A percentile compares a stretch with the other conserved stretches of the same genome.
phyloP scores from a whole-genome alignment of 306 rosid genomes.

The Ceratonia siliqua region DNA sequence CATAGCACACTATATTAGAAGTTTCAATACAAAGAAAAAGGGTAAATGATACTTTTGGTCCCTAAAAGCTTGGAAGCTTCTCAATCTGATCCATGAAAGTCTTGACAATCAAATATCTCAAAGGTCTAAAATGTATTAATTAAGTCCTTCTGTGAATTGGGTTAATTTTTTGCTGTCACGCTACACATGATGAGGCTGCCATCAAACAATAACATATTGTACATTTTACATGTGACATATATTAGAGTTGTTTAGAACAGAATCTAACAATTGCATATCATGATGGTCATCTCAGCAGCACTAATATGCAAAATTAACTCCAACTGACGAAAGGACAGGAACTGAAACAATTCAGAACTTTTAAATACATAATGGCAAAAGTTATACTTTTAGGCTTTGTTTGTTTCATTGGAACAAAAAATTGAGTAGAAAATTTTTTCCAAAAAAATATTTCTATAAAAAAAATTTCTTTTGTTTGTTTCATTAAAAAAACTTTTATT shows the following conservation, averaged over 20 bases:
- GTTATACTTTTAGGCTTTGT: background rate
- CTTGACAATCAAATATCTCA: background rate
- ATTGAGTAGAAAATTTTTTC: too few species aligned
- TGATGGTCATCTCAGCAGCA: too few species aligned
- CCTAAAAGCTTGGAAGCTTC: background rate
- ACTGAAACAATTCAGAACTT: background rate
- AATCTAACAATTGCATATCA: too few species aligned
- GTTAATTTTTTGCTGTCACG: too few species aligned
- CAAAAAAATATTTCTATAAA: too few species aligned
- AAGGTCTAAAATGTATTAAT: background rate
- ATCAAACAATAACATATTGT: background rate
- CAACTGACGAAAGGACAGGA: background rate
- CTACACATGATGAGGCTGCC: background rate
- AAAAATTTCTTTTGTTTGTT: too few species aligned
- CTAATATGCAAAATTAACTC: background rate
- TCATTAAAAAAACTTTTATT: too few species aligned
- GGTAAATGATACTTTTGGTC: background rate
- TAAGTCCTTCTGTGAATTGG: background rate
- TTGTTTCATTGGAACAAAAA: too few species aligned
- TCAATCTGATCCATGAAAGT: constrained; percentile 2
- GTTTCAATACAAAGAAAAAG: background rate
- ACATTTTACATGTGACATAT: background rate
- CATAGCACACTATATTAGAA: background rate
- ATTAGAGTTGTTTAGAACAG: background rate
- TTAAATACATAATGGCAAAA: background rate